phyloP scores from a whole-genome alignment of 192 early-diverging fungal species.

The Phycomyces blakesleeanus region DNA sequence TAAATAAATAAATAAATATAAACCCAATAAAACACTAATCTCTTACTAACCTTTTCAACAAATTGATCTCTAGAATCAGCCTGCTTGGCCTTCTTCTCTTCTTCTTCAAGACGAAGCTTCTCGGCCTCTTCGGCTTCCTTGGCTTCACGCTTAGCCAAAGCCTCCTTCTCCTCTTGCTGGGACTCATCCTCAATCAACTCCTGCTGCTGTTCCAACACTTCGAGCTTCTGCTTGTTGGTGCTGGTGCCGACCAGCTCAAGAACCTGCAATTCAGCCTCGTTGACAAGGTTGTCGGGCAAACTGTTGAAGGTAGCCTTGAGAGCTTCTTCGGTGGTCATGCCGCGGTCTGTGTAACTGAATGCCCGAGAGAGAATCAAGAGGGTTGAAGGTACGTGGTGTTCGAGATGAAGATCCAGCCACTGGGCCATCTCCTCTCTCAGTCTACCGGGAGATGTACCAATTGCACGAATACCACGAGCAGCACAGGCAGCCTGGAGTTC shows the following conservation, averaged over 20 bases:
- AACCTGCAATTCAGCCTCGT: slow-evolving; percentile 86
- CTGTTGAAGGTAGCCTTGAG: slow-evolving; percentile 89
- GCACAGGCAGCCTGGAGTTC: slow-evolving; percentile 87
- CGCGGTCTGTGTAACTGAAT: slow-evolving; percentile 66
- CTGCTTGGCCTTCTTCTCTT: slow-evolving; percentile 8
- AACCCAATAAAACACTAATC: no score
- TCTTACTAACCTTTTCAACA: slow-evolving; percentile 7
- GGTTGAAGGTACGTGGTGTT: slow-evolving; percentile 87
- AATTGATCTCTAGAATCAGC: background rate
- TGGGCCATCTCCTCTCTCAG: slow-evolving; percentile 85
- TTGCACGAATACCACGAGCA: slow-evolving; percentile 83
- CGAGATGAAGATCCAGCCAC: slow-evolving; percentile 93
- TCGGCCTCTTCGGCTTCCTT: slow-evolving; percentile 42
- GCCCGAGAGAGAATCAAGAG: slow-evolving; percentile 89
- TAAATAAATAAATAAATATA: no score
- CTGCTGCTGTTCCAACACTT: slow-evolving; percentile 93
- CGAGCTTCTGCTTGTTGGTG: slow-evolving; percentile 90
- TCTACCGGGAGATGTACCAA: slow-evolving; percentile 87
- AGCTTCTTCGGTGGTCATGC: slow-evolving; percentile 62
- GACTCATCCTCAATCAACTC: slow-evolving; percentile 94
- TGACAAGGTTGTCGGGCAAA: slow-evolving; percentile 86
- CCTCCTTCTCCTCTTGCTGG: slow-evolving; percentile 79
- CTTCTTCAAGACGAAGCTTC: slow-evolving; percentile 6
- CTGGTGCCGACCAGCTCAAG: slow-evolving; percentile 83
- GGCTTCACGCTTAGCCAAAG: slow-evolving; percentile 52